Evolutionary conservation across 768 basidiomycete species (phyloP).

Genomic region (Lentinus brumalis): DNA sequence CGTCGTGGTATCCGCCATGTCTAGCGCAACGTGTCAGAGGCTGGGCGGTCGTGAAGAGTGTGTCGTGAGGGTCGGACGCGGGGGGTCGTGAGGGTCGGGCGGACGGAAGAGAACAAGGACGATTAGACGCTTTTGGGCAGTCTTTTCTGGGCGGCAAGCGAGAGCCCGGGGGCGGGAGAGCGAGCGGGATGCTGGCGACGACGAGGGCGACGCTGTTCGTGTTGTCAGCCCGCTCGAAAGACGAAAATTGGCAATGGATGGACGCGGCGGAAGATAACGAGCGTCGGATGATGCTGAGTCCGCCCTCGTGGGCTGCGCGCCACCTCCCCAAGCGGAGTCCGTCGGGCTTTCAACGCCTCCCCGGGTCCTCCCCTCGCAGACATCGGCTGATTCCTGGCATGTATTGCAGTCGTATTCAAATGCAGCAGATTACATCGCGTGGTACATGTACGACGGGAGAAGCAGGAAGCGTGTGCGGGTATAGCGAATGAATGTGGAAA

Average conservation of each 20-base stretch:
- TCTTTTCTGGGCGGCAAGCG: conserved; percentile 17
- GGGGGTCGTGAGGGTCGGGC: conserved; percentile 25
- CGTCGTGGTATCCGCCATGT: conserved; percentile 78
- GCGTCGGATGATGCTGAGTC: conserved; percentile 30
- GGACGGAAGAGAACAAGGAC: conserved; percentile 16
- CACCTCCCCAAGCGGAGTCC: conserved; percentile 27
- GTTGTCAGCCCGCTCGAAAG: conserved; percentile 35
- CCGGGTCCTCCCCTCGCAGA: conserved; percentile 1
- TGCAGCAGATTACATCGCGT: too few species aligned
- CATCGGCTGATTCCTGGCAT: background rate
- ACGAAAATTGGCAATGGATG: conserved; percentile 45
- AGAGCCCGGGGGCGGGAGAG: background rate
- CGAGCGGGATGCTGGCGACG: conserved; percentile 8
- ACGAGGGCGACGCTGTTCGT: conserved; percentile 13
- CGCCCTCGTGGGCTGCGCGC: conserved; percentile 22
- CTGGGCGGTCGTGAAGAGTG: conserved; percentile 11
- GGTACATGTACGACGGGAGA: too few species aligned
- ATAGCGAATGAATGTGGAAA: conserved; percentile 3
- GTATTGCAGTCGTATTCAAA: background rate
- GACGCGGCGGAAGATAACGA: conserved; percentile 39
- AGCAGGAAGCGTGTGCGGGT: conserved; percentile 6
- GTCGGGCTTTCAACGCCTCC: conserved; percentile 18
- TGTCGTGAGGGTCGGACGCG: conserved; percentile 24
- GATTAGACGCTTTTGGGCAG: conserved; percentile 20
- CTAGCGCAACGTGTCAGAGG: conserved; percentile 18